Evolutionary conservation across 2,329 filamentous ascomycete genomes (phyloP).

Genomic region (Fusarium sp.): DNA sequence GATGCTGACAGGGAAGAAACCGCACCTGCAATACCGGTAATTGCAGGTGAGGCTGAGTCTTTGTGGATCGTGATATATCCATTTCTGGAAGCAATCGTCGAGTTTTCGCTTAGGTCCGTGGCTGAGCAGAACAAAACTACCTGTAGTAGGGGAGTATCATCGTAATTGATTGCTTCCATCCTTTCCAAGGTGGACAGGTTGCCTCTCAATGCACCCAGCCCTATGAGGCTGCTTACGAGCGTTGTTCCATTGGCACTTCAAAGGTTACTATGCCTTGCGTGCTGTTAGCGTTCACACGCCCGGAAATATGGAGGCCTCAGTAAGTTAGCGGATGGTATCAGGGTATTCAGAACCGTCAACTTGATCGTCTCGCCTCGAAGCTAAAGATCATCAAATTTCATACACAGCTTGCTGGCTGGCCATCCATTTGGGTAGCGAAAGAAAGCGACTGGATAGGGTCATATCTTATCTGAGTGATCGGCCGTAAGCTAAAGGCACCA

Average conservation of each 20-base stretch:
- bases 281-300: neutral
- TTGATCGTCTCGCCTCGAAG: neutral
- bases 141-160: neutral
- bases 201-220: slow-evolving; percentile 22
- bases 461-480: slow-evolving; percentile 1
- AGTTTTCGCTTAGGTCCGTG: slow-evolving; percentile 15
- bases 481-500: neutral
- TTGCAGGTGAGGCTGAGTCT: slow-evolving; percentile 21
- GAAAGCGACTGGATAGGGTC: neutral
- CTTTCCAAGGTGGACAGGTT: slow-evolving; percentile 1
- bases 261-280: neutral
- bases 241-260: neutral
- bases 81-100: neutral
- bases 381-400: neutral
- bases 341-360: neutral
- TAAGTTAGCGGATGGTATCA: neutral
- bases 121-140: slow-evolving; percentile 5
- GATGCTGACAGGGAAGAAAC: slow-evolving; percentile 11
- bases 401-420: neutral
- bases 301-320: slow-evolving; percentile 4
- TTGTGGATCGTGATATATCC: slow-evolving; percentile 6
- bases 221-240: slow-evolving; percentile 4
- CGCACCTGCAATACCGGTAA: slow-evolving; percentile 1
- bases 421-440: neutral
- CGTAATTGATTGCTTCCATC: slow-evolving; percentile 2